Conservation (phyloP, 331 rosid species). For the Spiraea crenata region DNA sequence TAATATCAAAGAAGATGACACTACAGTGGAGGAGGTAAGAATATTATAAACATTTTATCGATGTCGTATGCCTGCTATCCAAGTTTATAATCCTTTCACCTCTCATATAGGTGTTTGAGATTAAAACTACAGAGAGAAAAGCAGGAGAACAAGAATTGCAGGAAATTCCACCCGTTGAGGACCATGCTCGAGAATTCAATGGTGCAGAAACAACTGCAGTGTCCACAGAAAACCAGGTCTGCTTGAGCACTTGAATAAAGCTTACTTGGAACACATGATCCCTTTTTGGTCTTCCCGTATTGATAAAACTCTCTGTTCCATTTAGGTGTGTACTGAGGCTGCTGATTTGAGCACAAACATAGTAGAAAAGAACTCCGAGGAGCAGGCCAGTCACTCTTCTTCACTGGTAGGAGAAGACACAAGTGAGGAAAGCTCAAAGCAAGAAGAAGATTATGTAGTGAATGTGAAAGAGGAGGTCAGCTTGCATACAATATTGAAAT, state of each 20-base stretch:
- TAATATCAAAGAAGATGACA: conserved; percentile 14
- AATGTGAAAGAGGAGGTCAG: conserved; percentile 32
- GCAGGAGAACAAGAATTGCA: conserved; percentile 2
- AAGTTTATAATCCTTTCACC: neutral
- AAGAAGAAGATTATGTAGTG: conserved; percentile 12
- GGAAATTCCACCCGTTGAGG: conserved; percentile 11
- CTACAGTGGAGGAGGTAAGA: conserved; percentile 34
- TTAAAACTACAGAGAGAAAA: conserved; percentile 12
- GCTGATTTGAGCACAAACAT: conserved; percentile 18
- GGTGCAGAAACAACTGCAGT: conserved; percentile 6
- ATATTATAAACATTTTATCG: neutral
- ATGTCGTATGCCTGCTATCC: neutral
- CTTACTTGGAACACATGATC: neutral
- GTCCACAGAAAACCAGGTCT: conserved; percentile 23
- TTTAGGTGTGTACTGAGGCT: conserved; percentile 19
- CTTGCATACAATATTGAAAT: conserved; percentile 1
- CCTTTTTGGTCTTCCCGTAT: neutral
- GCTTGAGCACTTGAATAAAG: neutral
- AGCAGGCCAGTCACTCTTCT: conserved; percentile 21
- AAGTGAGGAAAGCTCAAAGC: conserved; percentile 19
- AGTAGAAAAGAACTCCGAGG: conserved; percentile 14
- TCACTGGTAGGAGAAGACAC: neutral
- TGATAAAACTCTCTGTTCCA: neutral
- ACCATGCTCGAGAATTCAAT: conserved; percentile 9
- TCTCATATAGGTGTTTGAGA: conserved; percentile 23